These are phyloP conservation scores for Fraxinus velutina DNA, from an alignment of 305 asterid species.

Conservation along the genomic window DNA sequence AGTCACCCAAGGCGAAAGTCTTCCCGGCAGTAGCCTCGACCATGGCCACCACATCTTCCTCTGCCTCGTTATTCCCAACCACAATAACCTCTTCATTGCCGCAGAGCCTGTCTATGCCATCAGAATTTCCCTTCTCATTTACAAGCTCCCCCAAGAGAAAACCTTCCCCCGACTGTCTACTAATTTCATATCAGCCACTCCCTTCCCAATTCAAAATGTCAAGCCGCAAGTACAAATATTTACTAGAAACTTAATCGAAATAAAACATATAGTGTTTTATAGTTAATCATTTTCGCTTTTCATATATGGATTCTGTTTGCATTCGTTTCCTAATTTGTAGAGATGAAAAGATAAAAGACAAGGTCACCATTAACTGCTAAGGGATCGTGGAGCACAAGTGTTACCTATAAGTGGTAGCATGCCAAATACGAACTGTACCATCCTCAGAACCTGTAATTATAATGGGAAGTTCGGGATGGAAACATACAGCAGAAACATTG, in stretches of 20 bases:
- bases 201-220: not conserved
- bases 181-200: not conserved
- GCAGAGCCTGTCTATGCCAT: not conserved
- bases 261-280: not conserved
- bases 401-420: conserved; percentile 60
- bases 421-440: conserved; percentile 65
- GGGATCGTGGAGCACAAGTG: conserved; percentile 18
- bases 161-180: not conserved
- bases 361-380: not conserved
- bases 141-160: not conserved
- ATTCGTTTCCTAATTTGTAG: not conserved
- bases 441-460: conserved; percentile 66
- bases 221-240: not conserved
- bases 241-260: not conserved
- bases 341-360: not conserved
- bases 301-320: not conserved
- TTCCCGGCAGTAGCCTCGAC: not conserved
- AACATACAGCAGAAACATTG: conserved; percentile 61
- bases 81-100: not conserved
- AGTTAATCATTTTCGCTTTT: not conserved
- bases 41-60: not conserved
- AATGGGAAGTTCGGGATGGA: conserved; percentile 63
- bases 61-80: not conserved
- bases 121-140: not conserved
- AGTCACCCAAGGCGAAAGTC: not conserved